Evolutionary conservation across 2,329 filamentous ascomycete species (phyloP).

Genomic region (Zelopaecilomyces penicillatus): DNA sequence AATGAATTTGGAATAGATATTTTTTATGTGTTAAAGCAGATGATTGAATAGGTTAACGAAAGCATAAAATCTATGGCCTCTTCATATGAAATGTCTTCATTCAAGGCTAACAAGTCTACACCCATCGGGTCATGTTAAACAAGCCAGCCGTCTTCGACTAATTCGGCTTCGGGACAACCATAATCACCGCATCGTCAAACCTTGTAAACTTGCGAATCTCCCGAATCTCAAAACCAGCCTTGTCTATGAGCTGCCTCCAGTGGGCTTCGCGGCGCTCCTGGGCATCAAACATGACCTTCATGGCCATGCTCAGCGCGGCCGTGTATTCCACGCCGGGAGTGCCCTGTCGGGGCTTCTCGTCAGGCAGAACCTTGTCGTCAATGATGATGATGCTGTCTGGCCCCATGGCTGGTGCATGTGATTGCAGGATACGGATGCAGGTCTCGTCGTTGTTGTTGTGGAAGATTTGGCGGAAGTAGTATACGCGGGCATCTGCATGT

Average conservation of each 20-base stretch:
- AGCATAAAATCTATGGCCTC: too few species aligned
- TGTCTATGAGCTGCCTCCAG: conserved; percentile 13
- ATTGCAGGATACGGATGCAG: conserved; percentile 15
- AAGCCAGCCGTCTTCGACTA: too few species aligned
- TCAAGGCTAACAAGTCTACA: too few species aligned
- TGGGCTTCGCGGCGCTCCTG: conserved; percentile 16
- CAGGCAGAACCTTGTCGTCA: conserved; percentile 16
- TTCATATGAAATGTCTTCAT: too few species aligned
- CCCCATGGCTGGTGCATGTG: conserved; percentile 12
- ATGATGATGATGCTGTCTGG: conserved; percentile 15
- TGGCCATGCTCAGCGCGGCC: conserved; percentile 14
- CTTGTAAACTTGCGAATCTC: conserved; percentile 15
- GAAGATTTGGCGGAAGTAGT: conserved; percentile 21
- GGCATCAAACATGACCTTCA: conserved; percentile 18
- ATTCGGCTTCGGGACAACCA: conserved; percentile 1
- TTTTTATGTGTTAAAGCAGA: too few species aligned
- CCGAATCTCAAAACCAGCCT: conserved; percentile 14
- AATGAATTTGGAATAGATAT: too few species aligned
- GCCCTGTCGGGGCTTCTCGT: conserved; percentile 11
- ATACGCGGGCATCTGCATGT: conserved; percentile 14
- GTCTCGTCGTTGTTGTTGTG: conserved; percentile 18
- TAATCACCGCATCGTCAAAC: conserved; percentile 15
- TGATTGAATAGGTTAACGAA: too few species aligned
- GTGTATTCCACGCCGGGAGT: conserved; percentile 14
- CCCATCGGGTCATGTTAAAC: too few species aligned